A percentile compares a stretch with the other conserved stretches of the same genome.
Conservation (phyloP, 768 basidiomycete genomes). For the Calocybe indica region DNA sequence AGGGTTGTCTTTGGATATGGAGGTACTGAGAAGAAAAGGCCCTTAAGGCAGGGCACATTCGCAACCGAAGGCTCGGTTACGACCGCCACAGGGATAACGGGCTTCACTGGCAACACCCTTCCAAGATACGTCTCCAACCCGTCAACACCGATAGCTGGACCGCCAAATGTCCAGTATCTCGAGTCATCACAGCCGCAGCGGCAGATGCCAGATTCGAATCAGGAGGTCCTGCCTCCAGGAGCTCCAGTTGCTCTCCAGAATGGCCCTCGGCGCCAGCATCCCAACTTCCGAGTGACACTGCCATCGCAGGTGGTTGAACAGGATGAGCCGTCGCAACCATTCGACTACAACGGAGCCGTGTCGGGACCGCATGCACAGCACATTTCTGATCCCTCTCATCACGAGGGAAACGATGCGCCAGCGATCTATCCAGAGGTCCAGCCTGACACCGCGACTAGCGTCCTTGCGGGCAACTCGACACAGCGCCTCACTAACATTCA, state of each 20-base stretch:
- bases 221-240: too few relatives aligned
- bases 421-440: slow-evolving; percentile 5
- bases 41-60: slow-evolving; percentile 14
- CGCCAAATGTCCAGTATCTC: slow-evolving; percentile 10
- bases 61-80: slow-evolving; percentile 22
- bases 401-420: slow-evolving; percentile 8
- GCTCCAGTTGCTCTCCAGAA: slow-evolving; percentile 6
- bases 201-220: background rate
- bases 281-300: slow-evolving; percentile 24
- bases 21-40: slow-evolving; percentile 15
- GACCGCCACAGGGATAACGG: slow-evolving; percentile 19
- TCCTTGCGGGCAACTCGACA: background rate
- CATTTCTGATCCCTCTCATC: slow-evolving; percentile 10
- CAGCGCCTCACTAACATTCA: slow-evolving; percentile 1
- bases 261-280: slow-evolving; percentile 14
- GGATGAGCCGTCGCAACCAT: slow-evolving; percentile 19
- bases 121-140: slow-evolving; percentile 33
- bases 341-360: slow-evolving; percentile 8
- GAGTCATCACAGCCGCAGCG: slow-evolving; percentile 7
- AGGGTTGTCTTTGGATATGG: slow-evolving; percentile 24
- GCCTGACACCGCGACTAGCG: slow-evolving; percentile 10
- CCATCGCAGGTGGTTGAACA: slow-evolving; percentile 20
- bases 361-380: background rate
- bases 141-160: slow-evolving; percentile 25
- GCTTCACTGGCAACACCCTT: slow-evolving; percentile 21